phyloP scores from a whole-genome alignment of 2,329 filamentous ascomycete species.

The Alternaria sp. region DNA sequence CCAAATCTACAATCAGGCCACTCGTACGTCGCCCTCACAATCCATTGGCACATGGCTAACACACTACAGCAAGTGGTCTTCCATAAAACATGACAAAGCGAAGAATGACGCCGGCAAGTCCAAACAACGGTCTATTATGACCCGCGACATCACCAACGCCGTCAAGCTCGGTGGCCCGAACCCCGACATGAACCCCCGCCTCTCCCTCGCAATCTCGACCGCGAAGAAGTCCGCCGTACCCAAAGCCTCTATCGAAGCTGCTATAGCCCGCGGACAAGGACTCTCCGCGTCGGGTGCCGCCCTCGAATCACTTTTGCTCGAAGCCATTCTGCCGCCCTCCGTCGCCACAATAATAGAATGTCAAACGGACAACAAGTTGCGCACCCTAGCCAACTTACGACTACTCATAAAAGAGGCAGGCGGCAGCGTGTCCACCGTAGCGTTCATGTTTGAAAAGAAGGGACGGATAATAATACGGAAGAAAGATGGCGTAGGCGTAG shows the following conservation, averaged over 20 bases:
- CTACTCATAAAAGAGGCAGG: constrained; percentile 72
- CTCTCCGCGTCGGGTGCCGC: constrained; percentile 74
- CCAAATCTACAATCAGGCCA: constrained; percentile 40
- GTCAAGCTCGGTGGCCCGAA: constrained; percentile 80
- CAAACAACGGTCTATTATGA: constrained; percentile 69
- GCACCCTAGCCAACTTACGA: constrained; percentile 76
- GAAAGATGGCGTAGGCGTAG: constrained; percentile 62
- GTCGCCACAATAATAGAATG: constrained; percentile 82
- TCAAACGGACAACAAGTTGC: constrained; percentile 80
- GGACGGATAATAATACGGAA: constrained; percentile 75
- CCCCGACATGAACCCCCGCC: constrained; percentile 73
- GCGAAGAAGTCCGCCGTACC: constrained; percentile 89
- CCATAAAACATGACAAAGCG: constrained; percentile 94
- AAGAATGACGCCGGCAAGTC: constrained; percentile 83
- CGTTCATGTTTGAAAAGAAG: constrained; percentile 83
- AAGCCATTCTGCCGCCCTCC: constrained; percentile 78
- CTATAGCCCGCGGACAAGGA: constrained; percentile 88
- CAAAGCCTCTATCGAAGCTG: constrained; percentile 81
- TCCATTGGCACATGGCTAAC: background rate
- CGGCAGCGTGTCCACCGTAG: constrained; percentile 74
- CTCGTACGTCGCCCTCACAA: constrained; percentile 29
- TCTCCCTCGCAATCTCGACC: constrained; percentile 73
- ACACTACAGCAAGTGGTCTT: constrained; percentile 82
- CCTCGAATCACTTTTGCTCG: constrained; percentile 79
- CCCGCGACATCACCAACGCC: constrained; percentile 75